Base-by-base conservation (phyloP, 139 green algal genomes). In the Chlorella sp. region DNA sequence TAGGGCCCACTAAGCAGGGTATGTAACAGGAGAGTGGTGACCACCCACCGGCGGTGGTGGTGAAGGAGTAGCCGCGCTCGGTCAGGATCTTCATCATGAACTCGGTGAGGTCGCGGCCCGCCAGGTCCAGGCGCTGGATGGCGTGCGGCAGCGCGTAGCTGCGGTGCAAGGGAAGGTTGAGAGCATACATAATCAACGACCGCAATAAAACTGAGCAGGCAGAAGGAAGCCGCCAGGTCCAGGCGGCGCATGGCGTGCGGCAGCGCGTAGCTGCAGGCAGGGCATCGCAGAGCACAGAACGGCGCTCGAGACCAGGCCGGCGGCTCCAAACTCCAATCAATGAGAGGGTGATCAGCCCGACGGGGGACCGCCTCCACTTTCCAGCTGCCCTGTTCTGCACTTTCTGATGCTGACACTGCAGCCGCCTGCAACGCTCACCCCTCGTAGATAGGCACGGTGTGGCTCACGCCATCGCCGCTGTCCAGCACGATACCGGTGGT, bases 401-500 rank as follows among this genome's bases (percentile, higher is more conserved):
- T n/a, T n/a, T n/a, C n/a, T n/a, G n/a, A n/a, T 60, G 51, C 51
- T 24, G 16, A 11, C 51, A 24, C 51, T 60, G 51, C 51, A 24
- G 22, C 51, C 9, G 24, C 51, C 51, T 60, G 51, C 51, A 54
- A 54, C 40, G 1, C 81, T 74, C 56, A 86, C 81, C 97, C 96
- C 89, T 99, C 96, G 81, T 98, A 99, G 91, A 99, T 99, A 79
- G 97, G 96, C 81, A 99, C 96, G 48, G 96, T 99, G 91, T 99
- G 97, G 1, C 95, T 95, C 11, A 99, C 97, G 81, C 97, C 97
- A 78, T 99, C 97, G 65, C 97, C 97, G 51, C 92, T 98, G 85
- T 99, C 97, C 76, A 99, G 91, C 84, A 99, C 97, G 64, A 99
- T 98, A 94, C 97, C 97, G 34, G 97, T 99, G 84, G 97, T 99